phyloP scores from a whole-genome alignment of 768 basidiomycete genomes.

The Boletus eberwhitei region DNA sequence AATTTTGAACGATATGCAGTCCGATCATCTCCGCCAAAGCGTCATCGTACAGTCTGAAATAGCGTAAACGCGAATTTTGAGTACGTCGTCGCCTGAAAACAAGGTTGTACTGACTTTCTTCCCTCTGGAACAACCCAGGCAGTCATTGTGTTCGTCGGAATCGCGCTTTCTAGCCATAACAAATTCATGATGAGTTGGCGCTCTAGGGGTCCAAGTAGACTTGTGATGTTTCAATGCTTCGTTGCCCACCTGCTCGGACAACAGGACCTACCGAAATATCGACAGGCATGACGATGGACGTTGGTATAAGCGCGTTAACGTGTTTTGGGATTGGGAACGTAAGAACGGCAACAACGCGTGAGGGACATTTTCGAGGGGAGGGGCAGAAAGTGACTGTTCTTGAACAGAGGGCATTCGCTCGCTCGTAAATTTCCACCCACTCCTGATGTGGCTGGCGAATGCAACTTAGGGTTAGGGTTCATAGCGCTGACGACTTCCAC shows the following conservation, averaged over 20 bases:
- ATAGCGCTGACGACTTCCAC: background rate
- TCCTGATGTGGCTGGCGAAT: background rate
- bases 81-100: background rate
- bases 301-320: slow-evolving; percentile 76
- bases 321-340: slow-evolving; percentile 74
- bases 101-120: slow-evolving; percentile 50
- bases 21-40: slow-evolving; percentile 60
- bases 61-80: slow-evolving; percentile 1
- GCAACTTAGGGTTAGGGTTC: slow-evolving; percentile 14
- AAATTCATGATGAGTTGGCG: slow-evolving; percentile 85
- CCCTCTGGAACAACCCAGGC: slow-evolving; percentile 76
- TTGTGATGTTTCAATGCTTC: slow-evolving; percentile 28
- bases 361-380: slow-evolving; percentile 33
- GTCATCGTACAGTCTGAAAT: slow-evolving; percentile 63
- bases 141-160: slow-evolving; percentile 62
- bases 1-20: slow-evolving; percentile 66
- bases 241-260: background rate
- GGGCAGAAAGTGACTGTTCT: slow-evolving; percentile 11
- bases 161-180: slow-evolving; percentile 81
- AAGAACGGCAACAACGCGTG: slow-evolving; percentile 77
- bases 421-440: background rate
- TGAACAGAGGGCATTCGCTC: slow-evolving; percentile 24
- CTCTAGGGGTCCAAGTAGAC: slow-evolving; percentile 73
- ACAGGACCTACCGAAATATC: slow-evolving; percentile 68
- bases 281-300: slow-evolving; percentile 86